phyloP scores from a whole-genome alignment of 495 filamentous ascomycete species.

The Penicillium maclennaniae region DNA sequence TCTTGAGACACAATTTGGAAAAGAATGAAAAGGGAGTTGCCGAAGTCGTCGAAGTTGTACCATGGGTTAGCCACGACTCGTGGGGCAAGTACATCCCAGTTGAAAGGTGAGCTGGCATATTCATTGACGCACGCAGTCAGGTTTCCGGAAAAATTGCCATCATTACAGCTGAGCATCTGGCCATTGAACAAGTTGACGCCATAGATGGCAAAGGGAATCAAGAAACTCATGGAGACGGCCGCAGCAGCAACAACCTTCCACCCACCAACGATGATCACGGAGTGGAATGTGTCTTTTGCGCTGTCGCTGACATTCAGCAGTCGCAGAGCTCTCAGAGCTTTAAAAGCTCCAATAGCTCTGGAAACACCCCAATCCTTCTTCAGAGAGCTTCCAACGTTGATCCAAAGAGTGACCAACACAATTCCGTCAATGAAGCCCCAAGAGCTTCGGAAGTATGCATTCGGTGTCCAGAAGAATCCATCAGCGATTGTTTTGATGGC shows the following conservation, averaged over 20 bases:
- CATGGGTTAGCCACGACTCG: slow-evolving; percentile 74
- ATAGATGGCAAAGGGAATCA: slow-evolving; percentile 96
- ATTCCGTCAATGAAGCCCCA: slow-evolving; percentile 97
- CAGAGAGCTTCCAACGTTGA: slow-evolving; percentile 83
- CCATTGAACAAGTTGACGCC: slow-evolving; percentile 90
- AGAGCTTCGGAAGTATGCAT: slow-evolving; percentile 92
- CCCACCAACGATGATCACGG: slow-evolving; percentile 86
- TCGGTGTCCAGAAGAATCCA: slow-evolving; percentile 94
- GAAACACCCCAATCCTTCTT: slow-evolving; percentile 75
- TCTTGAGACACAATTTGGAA: slow-evolving; percentile 99
- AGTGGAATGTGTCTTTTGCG: slow-evolving; percentile 93
- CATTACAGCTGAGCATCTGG: slow-evolving; percentile 77
- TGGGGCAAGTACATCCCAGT: slow-evolving; percentile 81
- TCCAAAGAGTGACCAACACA: slow-evolving; percentile 92
- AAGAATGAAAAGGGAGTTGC: slow-evolving; percentile 85
- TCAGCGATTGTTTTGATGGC: slow-evolving; percentile 92
- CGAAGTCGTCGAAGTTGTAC: slow-evolving; percentile 94
- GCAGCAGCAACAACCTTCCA: slow-evolving; percentile 86
- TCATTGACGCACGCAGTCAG: slow-evolving; percentile 74
- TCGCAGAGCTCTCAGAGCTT: slow-evolving; percentile 89
- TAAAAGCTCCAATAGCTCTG: slow-evolving; percentile 91
- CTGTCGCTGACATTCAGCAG: slow-evolving; percentile 95
- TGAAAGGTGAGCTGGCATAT: slow-evolving; percentile 67
- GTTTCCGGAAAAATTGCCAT: slow-evolving; percentile 51
- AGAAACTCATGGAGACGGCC: slow-evolving; percentile 87